Conservation (phyloP, 441 rosid species). For the Eutrema salsugineum region DNA sequence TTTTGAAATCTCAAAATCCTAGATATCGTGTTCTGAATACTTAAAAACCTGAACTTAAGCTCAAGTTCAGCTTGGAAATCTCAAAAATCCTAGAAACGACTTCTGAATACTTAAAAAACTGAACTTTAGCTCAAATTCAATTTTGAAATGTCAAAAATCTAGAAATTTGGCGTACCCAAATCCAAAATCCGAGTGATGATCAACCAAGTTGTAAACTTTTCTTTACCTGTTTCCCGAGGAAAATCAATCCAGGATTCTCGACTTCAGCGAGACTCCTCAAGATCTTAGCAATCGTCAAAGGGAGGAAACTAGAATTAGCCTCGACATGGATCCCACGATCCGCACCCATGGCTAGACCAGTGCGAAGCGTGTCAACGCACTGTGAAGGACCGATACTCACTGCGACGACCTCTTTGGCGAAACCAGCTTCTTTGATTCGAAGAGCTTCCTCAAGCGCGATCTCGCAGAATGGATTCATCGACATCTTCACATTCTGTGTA, state of each 20-base stretch:
- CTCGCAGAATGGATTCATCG: slow-evolving; percentile 98
- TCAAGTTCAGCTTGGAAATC: neutral
- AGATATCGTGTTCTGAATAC: neutral
- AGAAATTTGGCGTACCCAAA: neutral
- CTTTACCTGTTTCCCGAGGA: slow-evolving; percentile 77
- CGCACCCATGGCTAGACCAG: slow-evolving; percentile 96
- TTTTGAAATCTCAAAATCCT: neutral
- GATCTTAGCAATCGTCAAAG: slow-evolving; percentile 77
- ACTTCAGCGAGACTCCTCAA: slow-evolving; percentile 64
- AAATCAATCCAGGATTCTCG: slow-evolving; percentile 78
- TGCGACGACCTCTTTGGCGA: slow-evolving; percentile 81
- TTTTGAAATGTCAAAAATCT: neutral
- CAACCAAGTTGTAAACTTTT: neutral
- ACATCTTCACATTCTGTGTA: slow-evolving; percentile 92
- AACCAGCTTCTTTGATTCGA: slow-evolving; percentile 75
- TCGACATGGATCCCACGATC: slow-evolving; percentile 87
- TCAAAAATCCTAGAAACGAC: too few relatives aligned
- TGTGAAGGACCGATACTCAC: slow-evolving; percentile 70
- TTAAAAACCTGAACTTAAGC: neutral
- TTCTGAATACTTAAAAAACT: neutral
- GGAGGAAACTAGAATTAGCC: slow-evolving; percentile 39
- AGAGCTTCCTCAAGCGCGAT: slow-evolving; percentile 91
- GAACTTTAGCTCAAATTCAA: neutral
- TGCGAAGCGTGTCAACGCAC: slow-evolving; percentile 82
- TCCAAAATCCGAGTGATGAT: too few relatives aligned